Conservation (phyloP, 805 yeast species). For the Helenozyma rhizophorensis region DNA sequence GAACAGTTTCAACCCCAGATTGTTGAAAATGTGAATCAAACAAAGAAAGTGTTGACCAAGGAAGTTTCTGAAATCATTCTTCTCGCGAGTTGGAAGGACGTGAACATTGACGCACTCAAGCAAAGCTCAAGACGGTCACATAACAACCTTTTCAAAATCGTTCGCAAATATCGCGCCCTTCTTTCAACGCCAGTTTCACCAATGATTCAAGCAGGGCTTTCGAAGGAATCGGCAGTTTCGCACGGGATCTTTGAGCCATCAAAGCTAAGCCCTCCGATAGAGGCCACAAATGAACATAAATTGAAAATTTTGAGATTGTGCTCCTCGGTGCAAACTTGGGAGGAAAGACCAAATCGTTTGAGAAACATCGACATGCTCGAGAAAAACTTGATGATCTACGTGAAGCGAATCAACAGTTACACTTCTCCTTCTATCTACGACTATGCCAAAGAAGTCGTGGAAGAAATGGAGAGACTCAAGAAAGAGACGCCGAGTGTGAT, state of each 20-base stretch:
- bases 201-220: constrained; percentile 58
- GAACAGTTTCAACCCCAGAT: constrained; percentile 57
- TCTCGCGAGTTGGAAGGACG: constrained; percentile 96
- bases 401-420: constrained; percentile 27
- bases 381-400: constrained; percentile 52
- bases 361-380: constrained; percentile 47
- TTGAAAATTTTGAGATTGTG: constrained; percentile 20
- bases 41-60: constrained; percentile 61
- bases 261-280: neutral
- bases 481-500: constrained; percentile 72
- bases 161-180: constrained; percentile 72
- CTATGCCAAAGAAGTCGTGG: constrained; percentile 50
- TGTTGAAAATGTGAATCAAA: constrained; percentile 37
- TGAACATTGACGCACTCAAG: constrained; percentile 85
- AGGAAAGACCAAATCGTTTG: constrained; percentile 52
- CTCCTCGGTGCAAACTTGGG: constrained; percentile 43
- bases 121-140: constrained; percentile 93
- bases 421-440: constrained; percentile 47
- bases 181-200: constrained; percentile 48
- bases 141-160: constrained; percentile 72
- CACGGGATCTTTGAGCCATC: no score
- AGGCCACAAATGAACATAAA: constrained; percentile 9
- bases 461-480: constrained; percentile 58
- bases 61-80: constrained; percentile 80
- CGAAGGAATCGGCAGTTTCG: constrained; percentile 12